Conservation (phyloP, 371 early-diverging fungal genomes). For the Mucor velutinosus region DNA sequence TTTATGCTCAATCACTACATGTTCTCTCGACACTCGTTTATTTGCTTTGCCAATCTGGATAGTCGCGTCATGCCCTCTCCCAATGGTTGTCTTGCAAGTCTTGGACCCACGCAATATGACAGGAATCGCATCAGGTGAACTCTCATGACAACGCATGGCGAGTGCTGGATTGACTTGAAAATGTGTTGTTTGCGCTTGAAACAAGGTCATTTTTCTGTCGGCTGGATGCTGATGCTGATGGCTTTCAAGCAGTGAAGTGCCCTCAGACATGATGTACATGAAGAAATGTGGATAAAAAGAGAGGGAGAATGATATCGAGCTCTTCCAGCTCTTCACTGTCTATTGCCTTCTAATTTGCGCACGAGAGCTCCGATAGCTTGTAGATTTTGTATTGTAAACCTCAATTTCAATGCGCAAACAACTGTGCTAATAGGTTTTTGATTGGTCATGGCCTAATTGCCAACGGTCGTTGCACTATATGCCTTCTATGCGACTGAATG, state of each 20-base stretch:
- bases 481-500: too few relatives aligned
- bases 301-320: not conserved
- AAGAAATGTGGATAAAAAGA: not conserved
- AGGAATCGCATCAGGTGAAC: conserved; percentile 17
- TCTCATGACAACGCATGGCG: conserved; percentile 21
- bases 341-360: too few relatives aligned
- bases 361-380: not conserved
- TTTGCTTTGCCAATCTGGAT: conserved; percentile 50
- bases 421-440: not conserved
- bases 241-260: not conserved
- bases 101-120: conserved; percentile 27
- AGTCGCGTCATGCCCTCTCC: conserved; percentile 52
- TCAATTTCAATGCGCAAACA: too few relatives aligned
- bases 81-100: conserved; percentile 36
- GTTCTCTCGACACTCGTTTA: conserved; percentile 50
- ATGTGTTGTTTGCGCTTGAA: conserved; percentile 24
- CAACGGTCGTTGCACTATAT: too few relatives aligned
- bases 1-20: conserved; percentile 49
- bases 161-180: conserved; percentile 21
- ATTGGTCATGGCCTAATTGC: not conserved
- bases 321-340: not conserved
- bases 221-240: not conserved
- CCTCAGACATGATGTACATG: not conserved
- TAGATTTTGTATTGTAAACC: too few relatives aligned
- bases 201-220: not conserved